Evolutionary conservation across 495 filamentous ascomycete species (phyloP), one percentile per base, ranked within the genome.

Genomic region (Penicillium desertorum): DNA sequence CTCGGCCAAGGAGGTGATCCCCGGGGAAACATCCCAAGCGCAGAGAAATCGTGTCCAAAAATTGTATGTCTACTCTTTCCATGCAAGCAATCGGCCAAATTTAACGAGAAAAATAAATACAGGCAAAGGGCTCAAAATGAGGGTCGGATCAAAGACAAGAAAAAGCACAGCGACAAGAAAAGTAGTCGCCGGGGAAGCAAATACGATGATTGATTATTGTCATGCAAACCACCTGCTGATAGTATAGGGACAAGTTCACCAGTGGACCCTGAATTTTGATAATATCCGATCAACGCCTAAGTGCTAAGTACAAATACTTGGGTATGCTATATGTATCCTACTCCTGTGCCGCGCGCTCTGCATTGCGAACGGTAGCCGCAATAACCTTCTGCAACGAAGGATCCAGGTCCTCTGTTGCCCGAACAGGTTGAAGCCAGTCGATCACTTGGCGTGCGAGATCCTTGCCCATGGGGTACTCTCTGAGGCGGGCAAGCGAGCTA

Each of bases 121-220:
- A 96, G 91, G 57, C 80, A 90, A 72, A 86, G 85, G 51, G 78
- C 81, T 19, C 88, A 87, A 53, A 90, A 88, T 54, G 84, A 91
- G 57, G 68, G 73, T n/a, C 77, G 91, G 50, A 59, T 96, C 36
- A 84, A 78, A 66, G 70, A 65, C 16, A 98, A 97, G 74, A 96
- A 95, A 73, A 61, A 77, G 27, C 88, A 88, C 49, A 86, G 87
- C 62, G 82, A 76, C 47, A 98, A 97, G 76, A 98, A 98, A 72
- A 80, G 79, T 23, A 80, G 76, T 56, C 82, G 92, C 22, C 82
- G 80, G 70, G 77, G 82, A 57, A 73, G 57, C 61, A 72, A 71
- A 62, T 70, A 67, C 54, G 73, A 76, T 61, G 72, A 79, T 56
- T 77, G 61, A 76, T 56, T 9, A 39, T 39, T 6, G 17, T 17